Evolutionary conservation across 1,284 basidiomycete species (phyloP), one percentile per base, ranked within the genome.

Genomic region (Sporisorium sorghi): DNA sequence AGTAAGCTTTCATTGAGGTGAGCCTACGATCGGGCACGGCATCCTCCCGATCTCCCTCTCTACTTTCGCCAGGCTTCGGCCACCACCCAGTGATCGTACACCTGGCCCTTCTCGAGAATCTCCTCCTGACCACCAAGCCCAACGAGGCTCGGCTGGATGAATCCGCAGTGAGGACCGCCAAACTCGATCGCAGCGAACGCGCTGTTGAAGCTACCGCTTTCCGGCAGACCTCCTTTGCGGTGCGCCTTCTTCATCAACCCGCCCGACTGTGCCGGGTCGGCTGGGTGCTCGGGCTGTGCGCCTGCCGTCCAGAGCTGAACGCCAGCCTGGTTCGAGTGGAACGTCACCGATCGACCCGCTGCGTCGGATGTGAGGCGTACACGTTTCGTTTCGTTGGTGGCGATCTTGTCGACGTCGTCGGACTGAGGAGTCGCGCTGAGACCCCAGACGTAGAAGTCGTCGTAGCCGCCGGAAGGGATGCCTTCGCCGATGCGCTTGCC

Each of bases 371-470:
- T 64, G 32, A 57, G 51, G 28, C 72, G 61, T 28, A 74, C 56
- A 7, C 72, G 72, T 35, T 62, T 65, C 3, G 72, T 65, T n/a
- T 59, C 54, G 9, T 65, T 47, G 7, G 59, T 60, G 23, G 66
- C 61, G 17, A 74, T 65, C 51, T 30, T 49, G 55, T 62, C 39
- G 32, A 70, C 43, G 24, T 65, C 62, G 30, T 69, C 63, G 14
- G 72, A 65, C 23, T 56, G 58, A 14, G 72, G 66, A 24, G 62
- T 56, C 9, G 43, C 50, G 1, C 33, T 30, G 44, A 56, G 35
- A 9, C 80, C 79, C 79, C 80, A 83, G 10, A 76, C 54, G 68
- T 83, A 82, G 39, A 76, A 83, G 46, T 82, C 61, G 60, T 83
- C 81, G 62, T 80, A 81, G 17, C 78, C 80, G 3, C 9, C 58